Evolutionary conservation across 768 basidiomycete genomes (phyloP), one percentile per base, ranked within the genome.

Genomic region (Cystobasidium ongulense): DNA sequence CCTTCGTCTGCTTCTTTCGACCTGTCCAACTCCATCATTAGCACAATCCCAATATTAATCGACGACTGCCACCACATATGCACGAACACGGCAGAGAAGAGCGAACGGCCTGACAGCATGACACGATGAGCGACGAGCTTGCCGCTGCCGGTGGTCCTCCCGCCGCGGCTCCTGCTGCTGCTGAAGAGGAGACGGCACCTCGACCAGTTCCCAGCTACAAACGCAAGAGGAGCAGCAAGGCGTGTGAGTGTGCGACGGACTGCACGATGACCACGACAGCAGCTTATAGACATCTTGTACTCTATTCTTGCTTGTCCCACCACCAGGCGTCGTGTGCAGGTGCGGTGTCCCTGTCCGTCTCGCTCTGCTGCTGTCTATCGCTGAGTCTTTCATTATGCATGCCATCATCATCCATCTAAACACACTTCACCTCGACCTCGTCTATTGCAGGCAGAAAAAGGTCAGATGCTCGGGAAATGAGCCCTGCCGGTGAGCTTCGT

Each of bases 281-380:
- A 4, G 46, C n/a, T 11, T n/a, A 39, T 50, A 21, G 4, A 3
- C 21, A 50, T 11, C 46, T 3, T 21, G 21, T n/a, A n/a, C n/a
- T n/a, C n/a, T n/a, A n/a, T n/a, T 46, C 43, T 13, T 46, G n/a
- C 43, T 13, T 46, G 27, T 27, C 11, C 25, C 5, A 15, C 27
- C 57, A 59, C 4, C 63, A 64, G 63, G 63, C 36, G 7, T 25
- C 63, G 63, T 64, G n/a, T 64, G 63, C 63, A 64, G 63, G 63
- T 64, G 38, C 33, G 57, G 15, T 31, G n/a, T 59, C 3, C 13
- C 21, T 10, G 5, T 23, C 15, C 33, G 57, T 23, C 23, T 29
- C 57, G 4, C 25, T 17, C 57, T 29, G n/a, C 21, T 59, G 15
- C 23, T 15, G 25, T 23, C 57, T 54, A 15, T 27, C 5, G 57